Conservation (phyloP, 176 grass and related monocot genomes). For the Themeda triandra region DNA sequence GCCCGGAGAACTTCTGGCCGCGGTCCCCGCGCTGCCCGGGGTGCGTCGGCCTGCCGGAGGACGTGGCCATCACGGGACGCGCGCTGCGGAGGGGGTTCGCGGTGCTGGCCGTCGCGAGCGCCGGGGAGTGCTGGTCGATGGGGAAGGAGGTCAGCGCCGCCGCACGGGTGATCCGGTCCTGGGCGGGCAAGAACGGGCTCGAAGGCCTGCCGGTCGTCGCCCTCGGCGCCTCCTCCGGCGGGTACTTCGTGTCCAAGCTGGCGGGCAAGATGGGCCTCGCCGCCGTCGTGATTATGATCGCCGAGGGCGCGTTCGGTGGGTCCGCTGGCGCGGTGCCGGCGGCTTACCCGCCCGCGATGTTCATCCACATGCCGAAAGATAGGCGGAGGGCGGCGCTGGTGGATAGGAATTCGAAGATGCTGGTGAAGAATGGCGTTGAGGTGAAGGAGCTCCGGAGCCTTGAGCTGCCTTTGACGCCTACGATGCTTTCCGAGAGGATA, state of each 20-base stretch:
- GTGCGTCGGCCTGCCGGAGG: constrained; percentile 60
- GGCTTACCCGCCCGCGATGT: constrained; percentile 51
- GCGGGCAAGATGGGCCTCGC: constrained; percentile 49
- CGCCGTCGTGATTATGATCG: constrained; percentile 69
- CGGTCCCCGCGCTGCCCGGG: constrained; percentile 45
- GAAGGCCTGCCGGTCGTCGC: constrained; percentile 26
- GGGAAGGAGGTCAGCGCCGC: constrained; percentile 33
- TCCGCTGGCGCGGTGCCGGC: not conserved
- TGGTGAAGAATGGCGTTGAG: constrained; percentile 51
- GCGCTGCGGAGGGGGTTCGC: constrained; percentile 53
- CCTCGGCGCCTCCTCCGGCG: constrained; percentile 67
- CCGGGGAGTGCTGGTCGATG: constrained; percentile 64
- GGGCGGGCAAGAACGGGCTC: constrained; percentile 41
- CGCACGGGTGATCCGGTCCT: constrained; percentile 38
- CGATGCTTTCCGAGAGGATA: constrained; percentile 55
- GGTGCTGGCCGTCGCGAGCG: constrained; percentile 53
- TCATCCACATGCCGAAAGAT: constrained; percentile 90
- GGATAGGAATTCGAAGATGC: constrained; percentile 46
- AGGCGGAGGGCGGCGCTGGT: constrained; percentile 34
- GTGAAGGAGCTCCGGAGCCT: constrained; percentile 54
- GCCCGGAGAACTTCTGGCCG: constrained; percentile 70
- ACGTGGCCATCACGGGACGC: constrained; percentile 40
- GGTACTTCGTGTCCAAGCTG: constrained; percentile 60
- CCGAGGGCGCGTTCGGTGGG: constrained; percentile 49
- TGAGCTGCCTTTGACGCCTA: constrained; percentile 55